Percentiles rank a stretch among this genome's conserved stretches.
These are phyloP conservation scores for Colletotrichum orbiculare DNA, from an alignment of 2,329 filamentous ascomycete genomes.

Conservation along the genomic window DNA sequence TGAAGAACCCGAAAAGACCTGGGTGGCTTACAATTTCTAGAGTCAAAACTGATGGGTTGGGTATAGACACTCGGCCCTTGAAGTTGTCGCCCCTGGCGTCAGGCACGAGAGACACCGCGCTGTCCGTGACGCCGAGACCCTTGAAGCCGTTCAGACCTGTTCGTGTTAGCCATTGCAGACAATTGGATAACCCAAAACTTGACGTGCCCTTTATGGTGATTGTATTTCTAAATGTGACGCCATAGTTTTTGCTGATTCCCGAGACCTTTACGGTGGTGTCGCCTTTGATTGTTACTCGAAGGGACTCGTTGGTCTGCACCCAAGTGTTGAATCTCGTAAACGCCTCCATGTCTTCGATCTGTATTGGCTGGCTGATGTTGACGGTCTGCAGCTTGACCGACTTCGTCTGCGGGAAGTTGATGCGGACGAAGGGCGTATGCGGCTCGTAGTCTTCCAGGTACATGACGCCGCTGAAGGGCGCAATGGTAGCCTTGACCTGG, in stretches of 20 bases:
- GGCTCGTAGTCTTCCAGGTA: conserved; percentile 62
- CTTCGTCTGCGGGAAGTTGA: conserved; percentile 64
- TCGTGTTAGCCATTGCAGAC: conserved; percentile 25
- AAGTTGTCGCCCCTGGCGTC: conserved; percentile 68
- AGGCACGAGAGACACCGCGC: conserved; percentile 55
- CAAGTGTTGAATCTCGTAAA: conserved; percentile 66
- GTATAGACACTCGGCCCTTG: conserved; percentile 67
- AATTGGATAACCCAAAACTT: not conserved
- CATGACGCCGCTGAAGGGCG: conserved; percentile 63
- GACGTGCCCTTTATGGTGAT: conserved; percentile 55
- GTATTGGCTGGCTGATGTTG: conserved; percentile 61
- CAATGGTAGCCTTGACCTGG: conserved; percentile 62
- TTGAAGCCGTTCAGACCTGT: conserved; percentile 64
- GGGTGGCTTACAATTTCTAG: conserved; percentile 67
- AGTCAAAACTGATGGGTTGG: conserved; percentile 72
- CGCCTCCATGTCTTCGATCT: conserved; percentile 58
- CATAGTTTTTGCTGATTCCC: conserved; percentile 60
- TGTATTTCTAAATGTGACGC: conserved; percentile 67
- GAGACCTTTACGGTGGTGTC: conserved; percentile 62
- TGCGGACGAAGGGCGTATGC: conserved; percentile 60
- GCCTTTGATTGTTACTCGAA: conserved; percentile 63
- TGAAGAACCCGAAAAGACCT: not conserved
- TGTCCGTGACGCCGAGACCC: conserved; percentile 63
- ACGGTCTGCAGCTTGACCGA: conserved; percentile 60
- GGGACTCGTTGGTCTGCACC: conserved; percentile 61